Evolutionary conservation across 176 grass and related monocot genomes (phyloP).

Genomic region (Musa beccarii): DNA sequence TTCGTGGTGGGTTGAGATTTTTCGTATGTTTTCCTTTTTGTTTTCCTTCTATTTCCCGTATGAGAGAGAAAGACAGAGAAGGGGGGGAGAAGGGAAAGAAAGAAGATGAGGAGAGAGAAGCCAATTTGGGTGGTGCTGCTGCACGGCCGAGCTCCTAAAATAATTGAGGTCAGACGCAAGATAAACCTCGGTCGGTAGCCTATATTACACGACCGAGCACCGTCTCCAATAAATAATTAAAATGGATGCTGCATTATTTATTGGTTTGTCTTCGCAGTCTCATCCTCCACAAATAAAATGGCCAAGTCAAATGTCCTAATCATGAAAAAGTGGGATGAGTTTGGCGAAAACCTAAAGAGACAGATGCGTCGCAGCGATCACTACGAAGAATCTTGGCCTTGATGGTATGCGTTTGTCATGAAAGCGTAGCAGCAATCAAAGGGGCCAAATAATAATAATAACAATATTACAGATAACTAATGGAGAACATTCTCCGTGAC

Average conservation of each 20-base stretch:
- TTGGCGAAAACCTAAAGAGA: neutral
- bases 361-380: neutral
- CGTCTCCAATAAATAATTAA: neutral
- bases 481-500: too few species aligned
- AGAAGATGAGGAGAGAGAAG: conserved; percentile 11
- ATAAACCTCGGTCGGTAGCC: neutral
- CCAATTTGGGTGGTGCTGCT: conserved; percentile 56
- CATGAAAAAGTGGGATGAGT: neutral
- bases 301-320: neutral
- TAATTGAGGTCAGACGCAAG: neutral
- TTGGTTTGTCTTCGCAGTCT: neutral
- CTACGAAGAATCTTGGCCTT: too few species aligned
- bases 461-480: too few species aligned
- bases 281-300: neutral
- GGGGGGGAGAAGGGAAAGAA: neutral
- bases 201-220: neutral
- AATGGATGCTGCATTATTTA: neutral
- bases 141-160: conserved; percentile 16
- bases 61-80: neutral
- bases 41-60: neutral
- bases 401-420: too few species aligned
- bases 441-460: too few species aligned
- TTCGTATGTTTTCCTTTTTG: neutral
- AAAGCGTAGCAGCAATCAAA: too few species aligned
- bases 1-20: neutral